A percentile compares a stretch with the other conserved stretches of the same genome.
Evolutionary conservation across 2,329 filamentous ascomycete genomes (phyloP).

Genomic region (Neoascochyta sp.): DNA sequence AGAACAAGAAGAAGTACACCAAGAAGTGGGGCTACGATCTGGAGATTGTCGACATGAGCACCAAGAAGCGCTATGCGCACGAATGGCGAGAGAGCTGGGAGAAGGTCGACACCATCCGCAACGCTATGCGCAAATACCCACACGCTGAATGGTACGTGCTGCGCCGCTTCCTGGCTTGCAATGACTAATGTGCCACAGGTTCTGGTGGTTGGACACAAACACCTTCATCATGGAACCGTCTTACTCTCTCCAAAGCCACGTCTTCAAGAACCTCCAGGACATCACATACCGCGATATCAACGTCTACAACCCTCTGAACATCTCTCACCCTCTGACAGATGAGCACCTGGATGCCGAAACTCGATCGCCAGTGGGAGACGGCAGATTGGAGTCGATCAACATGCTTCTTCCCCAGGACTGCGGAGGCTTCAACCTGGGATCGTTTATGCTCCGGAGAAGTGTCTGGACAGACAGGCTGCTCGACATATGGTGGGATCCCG

Average conservation of each 20-base stretch:
- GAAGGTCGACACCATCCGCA: conserved; percentile 91
- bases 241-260: conserved; percentile 82
- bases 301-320: conserved; percentile 90
- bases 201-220: conserved; percentile 98
- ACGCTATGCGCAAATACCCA: conserved; percentile 87
- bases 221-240: conserved; percentile 97
- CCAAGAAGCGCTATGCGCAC: conserved; percentile 96
- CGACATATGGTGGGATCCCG: conserved; percentile 98
- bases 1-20: conserved; percentile 89
- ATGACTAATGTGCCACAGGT: conserved; percentile 58
- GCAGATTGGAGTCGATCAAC: conserved; percentile 73
- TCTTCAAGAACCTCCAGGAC: conserved; percentile 74
- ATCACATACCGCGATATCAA: conserved; percentile 94
- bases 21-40: conserved; percentile 89
- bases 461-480: conserved; percentile 87
- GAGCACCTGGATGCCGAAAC: conserved; percentile 73
- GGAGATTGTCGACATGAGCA: conserved; percentile 97
- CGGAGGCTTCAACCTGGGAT: conserved; percentile 91
- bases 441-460: conserved; percentile 84
- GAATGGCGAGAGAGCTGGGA: conserved; percentile 99
- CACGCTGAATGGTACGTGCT: conserved; percentile 83
- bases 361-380: conserved; percentile 72
- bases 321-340: conserved; percentile 74
- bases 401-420: conserved; percentile 91
- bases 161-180: background rate